Evolutionary conservation across 2,329 filamentous ascomycete genomes (phyloP), one percentile per base, ranked within the genome.

Genomic region (Ascochyta rabiei): DNA sequence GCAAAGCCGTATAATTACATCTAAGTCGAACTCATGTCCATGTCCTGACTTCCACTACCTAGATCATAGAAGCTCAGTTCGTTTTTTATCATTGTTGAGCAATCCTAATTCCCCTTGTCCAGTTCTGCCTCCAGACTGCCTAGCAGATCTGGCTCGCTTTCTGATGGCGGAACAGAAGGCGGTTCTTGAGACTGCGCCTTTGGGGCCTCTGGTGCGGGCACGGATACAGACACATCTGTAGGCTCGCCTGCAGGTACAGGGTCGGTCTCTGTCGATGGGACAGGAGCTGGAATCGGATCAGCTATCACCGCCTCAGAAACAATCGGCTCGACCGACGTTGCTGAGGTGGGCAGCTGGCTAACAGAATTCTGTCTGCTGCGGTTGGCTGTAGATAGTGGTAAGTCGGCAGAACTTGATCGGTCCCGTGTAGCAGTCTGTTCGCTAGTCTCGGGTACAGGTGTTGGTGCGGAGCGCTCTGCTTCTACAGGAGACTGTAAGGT

Each of bases 121-220:
- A 80, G 59, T 49, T 79, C 79, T 21, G 74, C 75, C 59, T 82
- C 80, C 21, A 82, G 61, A 50, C 76, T 81, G 31, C 77, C 79
- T 24, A 82, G 65, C 28, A 82, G 62, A 67, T 82, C 79, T 26
- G 76, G 64, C 48, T 79, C 77, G 7, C 68, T 72, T 33, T 76
- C 75, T 16, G 75, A 69, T 30, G 67, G 56, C 8, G 61, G 61
- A 9, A 53, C 50, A 19, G 63, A 60, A 30, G 53, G 34, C 30
- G 61, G 48, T 24, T 61, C 60, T 12, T 51, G 34, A 23, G 62
- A 24, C 24, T 40, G 48, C 13, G 48, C 39, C 30, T 63, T 46
- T n/a, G 42, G 16, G 30, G 40, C 33, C n/a, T 55, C 45, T 6
- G 52, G 39, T 37, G 46, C 49, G 16, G 54, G 28, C 7, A 33